Conservation (phyloP, 805 yeast species). For the Jamesozyma hellenica region DNA sequence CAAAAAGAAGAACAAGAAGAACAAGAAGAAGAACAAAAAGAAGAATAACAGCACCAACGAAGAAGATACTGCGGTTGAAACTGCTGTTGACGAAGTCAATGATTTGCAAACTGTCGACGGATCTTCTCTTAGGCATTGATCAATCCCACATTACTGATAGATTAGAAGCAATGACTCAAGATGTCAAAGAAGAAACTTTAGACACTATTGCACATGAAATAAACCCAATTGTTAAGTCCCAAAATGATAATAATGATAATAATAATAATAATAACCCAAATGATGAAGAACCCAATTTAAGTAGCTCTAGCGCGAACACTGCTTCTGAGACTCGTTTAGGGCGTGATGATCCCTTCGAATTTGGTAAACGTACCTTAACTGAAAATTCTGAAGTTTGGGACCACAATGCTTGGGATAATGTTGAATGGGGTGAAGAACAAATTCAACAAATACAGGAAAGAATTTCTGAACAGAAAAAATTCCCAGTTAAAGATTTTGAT, state of each 20-base stretch:
- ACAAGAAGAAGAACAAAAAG: slow-evolving; percentile 23
- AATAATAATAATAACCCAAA: neutral
- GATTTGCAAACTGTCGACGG: slow-evolving; percentile 13
- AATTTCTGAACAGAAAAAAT: slow-evolving; percentile 62
- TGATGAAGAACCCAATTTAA: slow-evolving; percentile 7
- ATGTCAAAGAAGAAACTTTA: slow-evolving; percentile 16
- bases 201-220: slow-evolving; percentile 17
- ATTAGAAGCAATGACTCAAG: slow-evolving; percentile 15
- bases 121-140: slow-evolving; percentile 25
- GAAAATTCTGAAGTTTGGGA: slow-evolving; percentile 76
- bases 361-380: slow-evolving; percentile 74
- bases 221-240: slow-evolving; percentile 5
- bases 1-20: slow-evolving; percentile 23
- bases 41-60: slow-evolving; percentile 1
- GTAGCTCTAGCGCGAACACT: slow-evolving; percentile 7
- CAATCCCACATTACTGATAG: slow-evolving; percentile 12
- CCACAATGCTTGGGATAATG: slow-evolving; percentile 93
- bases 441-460: slow-evolving; percentile 60
- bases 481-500: slow-evolving; percentile 84
- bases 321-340: slow-evolving; percentile 46
- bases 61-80: slow-evolving; percentile 1
- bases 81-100: slow-evolving; percentile 7
- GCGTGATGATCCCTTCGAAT: slow-evolving; percentile 80
- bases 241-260: neutral
- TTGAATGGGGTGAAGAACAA: slow-evolving; percentile 94